Base-by-base conservation (phyloP, 2,329 filamentous ascomycete genomes). In the Microdochium trichocladiopsis region DNA sequence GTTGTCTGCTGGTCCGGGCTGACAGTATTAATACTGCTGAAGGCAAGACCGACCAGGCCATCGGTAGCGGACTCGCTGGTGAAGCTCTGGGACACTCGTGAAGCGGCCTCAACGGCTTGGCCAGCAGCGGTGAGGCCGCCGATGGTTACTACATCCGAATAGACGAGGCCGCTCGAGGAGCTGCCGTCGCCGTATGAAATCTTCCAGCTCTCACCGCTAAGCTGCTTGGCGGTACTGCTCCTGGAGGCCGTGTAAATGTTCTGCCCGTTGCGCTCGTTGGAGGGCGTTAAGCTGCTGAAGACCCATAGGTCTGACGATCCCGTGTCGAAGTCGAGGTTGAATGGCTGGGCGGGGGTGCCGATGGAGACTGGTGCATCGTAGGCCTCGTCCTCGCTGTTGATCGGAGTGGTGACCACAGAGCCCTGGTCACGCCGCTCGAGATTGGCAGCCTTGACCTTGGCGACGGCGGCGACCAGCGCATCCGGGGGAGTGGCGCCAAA, bases 261-360 rank as follows among this genome's bases (percentile, higher is more conserved):
- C 53, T 67, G 65, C 12, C 64, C 63, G 47, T 60, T 61, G 47
- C 59, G 53, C 25, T 57, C 51, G 48, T 50, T 53, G 2, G 51
- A 25, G 25, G 63, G 62, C n/a, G 60, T 59, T 48, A 61, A 55
- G 21, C 56, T 60, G 56, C 61, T 65, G 60, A 67, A 68, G 43
- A 66, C 65, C 65, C 65, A 68, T 8, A 67, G 57, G 50, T 68
- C 66, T 11, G 66, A 65, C 16, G 65, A 67, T 21, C 66, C 66
- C 2, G 65, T 62, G 56, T 68, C 66, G 53, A 68, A 65, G 55
- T 67, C 65, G 1, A 68, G 56, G 57, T 66, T 66, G 25, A 68
- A 57, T 16, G 50, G 52, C 61, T 67, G 62, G 16, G 61, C 57
- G 22, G 64, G 64, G 6, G 63, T 67, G 41, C 65, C 65, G 50